phyloP scores from a whole-genome alignment of 768 basidiomycete species.

The Tephrocybe sp. region DNA sequence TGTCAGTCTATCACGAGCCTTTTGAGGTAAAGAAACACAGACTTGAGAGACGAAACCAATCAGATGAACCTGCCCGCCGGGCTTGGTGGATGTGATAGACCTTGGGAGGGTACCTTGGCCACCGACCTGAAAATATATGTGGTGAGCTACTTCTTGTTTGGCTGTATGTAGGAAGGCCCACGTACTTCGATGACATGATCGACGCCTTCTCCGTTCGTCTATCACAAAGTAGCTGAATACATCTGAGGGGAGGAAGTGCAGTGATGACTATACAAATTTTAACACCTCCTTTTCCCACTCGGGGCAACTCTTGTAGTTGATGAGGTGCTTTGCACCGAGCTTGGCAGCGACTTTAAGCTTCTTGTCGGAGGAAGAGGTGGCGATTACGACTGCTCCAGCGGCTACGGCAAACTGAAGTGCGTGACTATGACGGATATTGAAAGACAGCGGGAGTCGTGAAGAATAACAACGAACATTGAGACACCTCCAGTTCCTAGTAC shows the following conservation, averaged over 20 bases:
- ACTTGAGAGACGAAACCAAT: constrained; percentile 52
- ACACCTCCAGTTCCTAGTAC: constrained; percentile 59
- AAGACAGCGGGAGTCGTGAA: not conserved
- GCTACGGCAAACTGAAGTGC: constrained; percentile 62
- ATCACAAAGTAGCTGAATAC: not conserved
- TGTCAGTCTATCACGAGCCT: constrained; percentile 1
- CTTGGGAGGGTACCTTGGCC: constrained; percentile 50
- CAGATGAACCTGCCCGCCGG: constrained; percentile 44
- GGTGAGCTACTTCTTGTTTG: constrained; percentile 7
- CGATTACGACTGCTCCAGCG: constrained; percentile 63
- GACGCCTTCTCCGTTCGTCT: constrained; percentile 40
- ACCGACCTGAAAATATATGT: constrained; percentile 46
- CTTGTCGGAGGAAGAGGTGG: constrained; percentile 65
- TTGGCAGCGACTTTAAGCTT: constrained; percentile 54
- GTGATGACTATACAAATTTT: constrained; percentile 35
- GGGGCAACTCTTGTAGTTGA: constrained; percentile 61
- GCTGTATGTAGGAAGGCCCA: not conserved
- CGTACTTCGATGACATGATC: constrained; percentile 39
- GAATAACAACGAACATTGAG: constrained; percentile 38
- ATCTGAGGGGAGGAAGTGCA: not conserved
- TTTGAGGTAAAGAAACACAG: not conserved
- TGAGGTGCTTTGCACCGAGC: constrained; percentile 52
- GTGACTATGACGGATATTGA: constrained; percentile 34
- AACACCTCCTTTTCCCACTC: constrained; percentile 58
- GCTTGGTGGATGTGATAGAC: constrained; percentile 37